Evolutionary conservation across 768 basidiomycete species (phyloP).

Genomic region (Russula foetens): DNA sequence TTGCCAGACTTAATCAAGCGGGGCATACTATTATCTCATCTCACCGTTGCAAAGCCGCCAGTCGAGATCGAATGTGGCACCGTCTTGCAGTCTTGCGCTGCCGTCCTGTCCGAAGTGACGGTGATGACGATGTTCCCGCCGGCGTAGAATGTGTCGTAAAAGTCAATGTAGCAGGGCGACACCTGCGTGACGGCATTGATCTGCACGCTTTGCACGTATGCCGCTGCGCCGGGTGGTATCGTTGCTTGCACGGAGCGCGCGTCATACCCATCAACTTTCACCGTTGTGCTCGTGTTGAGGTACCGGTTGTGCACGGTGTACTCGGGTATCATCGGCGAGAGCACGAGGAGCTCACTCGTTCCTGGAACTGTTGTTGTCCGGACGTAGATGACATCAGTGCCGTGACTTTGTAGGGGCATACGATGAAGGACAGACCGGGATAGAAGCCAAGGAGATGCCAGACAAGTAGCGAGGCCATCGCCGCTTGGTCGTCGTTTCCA

Average conservation of each 20-base stretch:
- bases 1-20: no score
- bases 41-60: conserved; percentile 45
- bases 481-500: conserved; percentile 65
- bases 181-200: conserved; percentile 42
- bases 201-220: conserved; percentile 56
- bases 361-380: conserved; percentile 37
- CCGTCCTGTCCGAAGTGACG: conserved; percentile 47
- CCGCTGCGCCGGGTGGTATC: conserved; percentile 48
- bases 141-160: conserved; percentile 57
- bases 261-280: conserved; percentile 50
- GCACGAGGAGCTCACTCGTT: conserved; percentile 52
- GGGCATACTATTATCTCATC: no score
- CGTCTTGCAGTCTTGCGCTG: conserved; percentile 42
- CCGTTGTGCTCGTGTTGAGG: conserved; percentile 53
- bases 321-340: conserved; percentile 60
- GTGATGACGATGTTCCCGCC: conserved; percentile 59
- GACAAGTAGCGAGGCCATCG: conserved; percentile 54
- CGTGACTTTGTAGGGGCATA: conserved; percentile 17
- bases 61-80: conserved; percentile 58
- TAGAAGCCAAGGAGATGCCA: conserved; percentile 65
- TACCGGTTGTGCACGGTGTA: conserved; percentile 66
- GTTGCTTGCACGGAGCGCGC: conserved; percentile 45
- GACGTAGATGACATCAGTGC: no score
- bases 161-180: conserved; percentile 59
- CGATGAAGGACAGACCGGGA: conserved; percentile 37